Conservation (phyloP, 2,329 filamentous ascomycete species). For the Fusarium scirpi region DNA sequence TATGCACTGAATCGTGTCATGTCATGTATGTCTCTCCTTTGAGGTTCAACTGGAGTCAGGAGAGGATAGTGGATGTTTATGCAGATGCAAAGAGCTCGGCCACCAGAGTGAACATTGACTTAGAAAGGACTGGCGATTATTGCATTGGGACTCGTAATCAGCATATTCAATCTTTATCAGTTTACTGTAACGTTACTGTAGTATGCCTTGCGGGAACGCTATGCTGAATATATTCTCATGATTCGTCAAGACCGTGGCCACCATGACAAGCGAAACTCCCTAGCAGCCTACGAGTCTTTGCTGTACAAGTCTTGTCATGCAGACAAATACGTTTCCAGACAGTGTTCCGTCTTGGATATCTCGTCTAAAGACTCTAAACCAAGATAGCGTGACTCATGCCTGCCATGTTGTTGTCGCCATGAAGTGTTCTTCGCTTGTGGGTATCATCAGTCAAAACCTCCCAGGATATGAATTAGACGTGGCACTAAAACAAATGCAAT, state of each 20-base stretch:
- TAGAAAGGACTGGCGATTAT: not conserved
- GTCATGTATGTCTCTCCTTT: not conserved
- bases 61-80: not conserved
- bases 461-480: conserved; percentile 7
- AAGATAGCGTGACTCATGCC: not conserved
- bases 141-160: not conserved
- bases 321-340: not conserved
- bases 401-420: not conserved
- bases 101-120: not conserved
- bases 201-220: not conserved
- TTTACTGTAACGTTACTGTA: not conserved
- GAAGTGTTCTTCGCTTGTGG: conserved; percentile 15
- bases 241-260: not conserved
- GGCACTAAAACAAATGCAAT: conserved; percentile 6
- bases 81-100: not conserved
- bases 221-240: not conserved
- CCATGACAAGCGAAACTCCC: not conserved
- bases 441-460: conserved; percentile 3
- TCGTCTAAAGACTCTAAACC: not conserved
- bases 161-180: not conserved
- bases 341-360: not conserved
- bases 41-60: not conserved
- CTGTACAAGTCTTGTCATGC: not conserved
- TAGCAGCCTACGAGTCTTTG: not conserved
- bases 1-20: not conserved